phyloP scores from a whole-genome alignment of 2,329 filamentous ascomycete species.

The Aspergillus pseudoglaucus region DNA sequence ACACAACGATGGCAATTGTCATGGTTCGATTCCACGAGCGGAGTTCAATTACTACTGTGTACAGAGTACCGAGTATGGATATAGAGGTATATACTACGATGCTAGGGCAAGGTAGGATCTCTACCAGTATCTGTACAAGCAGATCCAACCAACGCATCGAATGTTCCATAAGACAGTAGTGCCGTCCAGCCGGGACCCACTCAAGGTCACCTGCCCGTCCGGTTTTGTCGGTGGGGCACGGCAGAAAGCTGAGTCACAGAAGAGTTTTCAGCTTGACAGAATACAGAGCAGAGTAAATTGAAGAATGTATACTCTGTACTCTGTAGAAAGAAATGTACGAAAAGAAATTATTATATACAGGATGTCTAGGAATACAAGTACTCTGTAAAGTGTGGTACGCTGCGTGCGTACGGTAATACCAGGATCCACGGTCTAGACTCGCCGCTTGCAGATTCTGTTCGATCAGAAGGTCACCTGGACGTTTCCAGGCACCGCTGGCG shows the following conservation, averaged over 20 bases:
- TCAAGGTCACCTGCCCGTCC: neutral
- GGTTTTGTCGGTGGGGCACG: neutral
- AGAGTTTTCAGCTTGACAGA: neutral
- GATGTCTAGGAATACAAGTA: too few relatives aligned
- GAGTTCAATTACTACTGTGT: too few relatives aligned
- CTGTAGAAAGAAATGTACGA: too few relatives aligned
- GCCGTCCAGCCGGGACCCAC: neutral
- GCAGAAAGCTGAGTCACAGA: neutral
- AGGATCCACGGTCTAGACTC: slow-evolving; percentile 5
- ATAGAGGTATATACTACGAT: too few relatives aligned
- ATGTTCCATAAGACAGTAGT: neutral
- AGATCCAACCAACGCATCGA: neutral
- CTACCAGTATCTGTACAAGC: neutral
- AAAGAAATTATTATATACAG: too few relatives aligned
- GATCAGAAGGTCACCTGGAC: slow-evolving; percentile 13
- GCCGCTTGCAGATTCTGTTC: slow-evolving; percentile 17
- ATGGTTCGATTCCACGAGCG: too few relatives aligned
- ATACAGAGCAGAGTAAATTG: too few relatives aligned
- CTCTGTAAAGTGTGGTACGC: too few relatives aligned
- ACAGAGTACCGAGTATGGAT: too few relatives aligned
- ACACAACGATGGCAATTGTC: too few relatives aligned
- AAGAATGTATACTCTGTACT: neutral
- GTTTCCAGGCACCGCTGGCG: neutral
- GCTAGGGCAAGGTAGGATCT: too few relatives aligned
- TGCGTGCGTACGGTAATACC: neutral